Base-by-base conservation (phyloP, 208 protist species). In the Acanthamoeba triangularis region DNA sequence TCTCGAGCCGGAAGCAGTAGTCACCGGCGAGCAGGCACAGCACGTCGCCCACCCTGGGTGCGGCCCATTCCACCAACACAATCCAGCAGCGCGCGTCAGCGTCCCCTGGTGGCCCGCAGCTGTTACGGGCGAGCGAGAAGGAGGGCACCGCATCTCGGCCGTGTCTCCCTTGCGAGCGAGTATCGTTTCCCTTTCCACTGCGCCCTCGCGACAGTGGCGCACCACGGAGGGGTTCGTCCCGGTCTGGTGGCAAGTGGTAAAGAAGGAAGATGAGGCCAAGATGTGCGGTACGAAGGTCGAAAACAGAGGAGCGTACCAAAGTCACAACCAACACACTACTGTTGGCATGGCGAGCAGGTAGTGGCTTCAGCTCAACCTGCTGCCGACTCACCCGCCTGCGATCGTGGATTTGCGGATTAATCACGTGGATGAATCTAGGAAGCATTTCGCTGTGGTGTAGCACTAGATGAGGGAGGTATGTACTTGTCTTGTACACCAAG, bases 21-120 rank as follows among this genome's bases (percentile, higher is more conserved):
- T 56, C 44, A 35, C 3, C 76, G 41, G 76, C 41, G 23, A 85
- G 35, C 35, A 85, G 44, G 76, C 76, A 85, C 18, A 85, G 76
- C 76, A 59, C 76, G 23, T 85, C 76, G 10, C 76, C 76, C 44
- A 59, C 76, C 13, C 76, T 85, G n/a, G n/a, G 69, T 41, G 5
- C 30, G 2, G 30, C 14, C 2, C 11, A 78, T 37, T 14, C 33
- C 1, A 78, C 5, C 30, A 1, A 14, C 20, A 37, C 33, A 78
- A 44, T 6, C 7, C n/a, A 78, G 54, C 54, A 1, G 2, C 54
- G 54, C 54, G 1, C 54, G 54, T 61, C n/a, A n/a, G 16, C 52
- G 52, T 59, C 16, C 52, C 11, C 16, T 7, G 52, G 52, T 18
- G 52, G 52, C 16, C 52, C 7, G 52, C 52, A 18, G 52, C 52